phyloP scores from a whole-genome alignment of 192 early-diverging fungal species.

The Allomyces macrogynus region DNA sequence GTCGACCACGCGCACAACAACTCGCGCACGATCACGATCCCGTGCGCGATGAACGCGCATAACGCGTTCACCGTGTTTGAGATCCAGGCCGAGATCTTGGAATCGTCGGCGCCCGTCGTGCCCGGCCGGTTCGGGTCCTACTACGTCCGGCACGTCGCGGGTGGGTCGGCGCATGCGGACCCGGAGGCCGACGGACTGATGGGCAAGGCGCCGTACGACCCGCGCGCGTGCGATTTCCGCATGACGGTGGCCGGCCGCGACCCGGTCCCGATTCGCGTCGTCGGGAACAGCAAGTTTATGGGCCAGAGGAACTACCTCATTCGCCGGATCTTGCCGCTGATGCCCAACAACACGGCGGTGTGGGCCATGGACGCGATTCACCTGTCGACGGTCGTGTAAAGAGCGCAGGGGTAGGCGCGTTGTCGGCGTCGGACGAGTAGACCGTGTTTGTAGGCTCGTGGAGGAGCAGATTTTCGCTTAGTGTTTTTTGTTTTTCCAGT shows the following conservation, averaged over 20 bases:
- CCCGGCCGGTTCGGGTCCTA: neutral
- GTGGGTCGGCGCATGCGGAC: neutral
- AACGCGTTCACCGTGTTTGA: neutral
- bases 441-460: too few species aligned
- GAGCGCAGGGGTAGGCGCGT: too few species aligned
- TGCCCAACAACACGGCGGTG: neutral
- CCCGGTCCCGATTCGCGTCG: neutral
- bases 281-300: neutral
- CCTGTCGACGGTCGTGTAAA: neutral
- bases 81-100: neutral
- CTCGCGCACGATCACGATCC: neutral
- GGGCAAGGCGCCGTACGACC: neutral
- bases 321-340: neutral
- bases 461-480: too few species aligned
- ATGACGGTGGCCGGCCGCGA: neutral
- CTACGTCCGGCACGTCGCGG: neutral
- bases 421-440: too few species aligned
- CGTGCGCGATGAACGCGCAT: neutral
- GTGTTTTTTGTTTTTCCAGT: too few species aligned
- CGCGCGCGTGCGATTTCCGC: neutral
- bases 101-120: neutral
- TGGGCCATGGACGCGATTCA: neutral
- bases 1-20: neutral
- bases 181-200: neutral
- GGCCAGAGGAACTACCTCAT: neutral